Base-by-base conservation (phyloP, 2,329 filamentous ascomycete genomes). In the Trichoderma koningii region DNA sequence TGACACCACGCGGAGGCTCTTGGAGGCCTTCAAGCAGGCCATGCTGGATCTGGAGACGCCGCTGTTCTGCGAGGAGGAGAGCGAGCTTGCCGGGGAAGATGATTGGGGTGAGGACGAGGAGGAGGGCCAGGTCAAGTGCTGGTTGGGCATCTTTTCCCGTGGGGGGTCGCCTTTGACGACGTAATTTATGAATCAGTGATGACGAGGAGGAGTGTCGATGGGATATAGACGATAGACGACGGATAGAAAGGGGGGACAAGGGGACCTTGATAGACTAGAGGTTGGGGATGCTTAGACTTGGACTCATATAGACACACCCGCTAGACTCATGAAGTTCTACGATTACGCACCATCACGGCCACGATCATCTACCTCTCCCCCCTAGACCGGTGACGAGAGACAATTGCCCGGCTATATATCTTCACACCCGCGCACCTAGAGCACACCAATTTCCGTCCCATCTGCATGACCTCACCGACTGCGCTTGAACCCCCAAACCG, bases 101-200 rank as follows among this genome's bases (percentile, higher is more conserved):
- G 91, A 94, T 74, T 94, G 91, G 91, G 83, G 82, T 2, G 80
- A 79, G 34, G 80, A 81, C 28, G 82, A 81, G 1, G 81, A 85
- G 15, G 75, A 73, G 4, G 76, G 74, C 3, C 70, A 73, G 14
- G 85, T 91, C 34, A 82, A 81, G 52, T 92, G 89, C 71, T 91
- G 89, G 89, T 86, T 88, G 83, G 87, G 85, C 7, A 77, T 90
- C 2, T 91, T 85, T 70, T 76, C 73, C 7, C 70, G 73, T 68
- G 76, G 69, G 60, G 78, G 55, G 7, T 64, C 61, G 1, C 61
- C 65, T 30, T 45, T 59, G 57, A 38, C 50, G 26, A 62, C 41
- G n/a, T 69, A 55, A 66, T 50, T 23, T 17, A 41, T 28, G 34
- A 19, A 34, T 52, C 14, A 45, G 38, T 50, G 14, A 34, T 34